Evolutionary conservation across 2,329 filamentous ascomycete species (phyloP).

Genomic region (Alternaria dauci): DNA sequence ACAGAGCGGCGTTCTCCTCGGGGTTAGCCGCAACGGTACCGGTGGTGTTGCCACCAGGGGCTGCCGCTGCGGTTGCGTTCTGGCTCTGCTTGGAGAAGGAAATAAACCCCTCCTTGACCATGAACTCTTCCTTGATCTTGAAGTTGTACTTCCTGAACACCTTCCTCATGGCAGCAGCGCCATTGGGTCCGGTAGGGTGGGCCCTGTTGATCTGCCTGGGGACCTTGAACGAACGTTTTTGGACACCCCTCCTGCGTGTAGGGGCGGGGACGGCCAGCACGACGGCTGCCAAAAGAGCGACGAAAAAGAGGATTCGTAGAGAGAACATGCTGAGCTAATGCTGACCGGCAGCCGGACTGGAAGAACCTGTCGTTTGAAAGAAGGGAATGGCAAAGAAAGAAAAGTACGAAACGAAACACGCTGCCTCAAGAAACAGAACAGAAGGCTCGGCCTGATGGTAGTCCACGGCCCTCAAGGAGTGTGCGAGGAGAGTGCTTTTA

Average conservation of each 20-base stretch:
- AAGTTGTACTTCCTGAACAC: conserved; percentile 73
- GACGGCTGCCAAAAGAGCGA: conserved; percentile 59
- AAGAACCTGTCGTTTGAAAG: conserved; percentile 26
- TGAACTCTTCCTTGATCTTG: conserved; percentile 32
- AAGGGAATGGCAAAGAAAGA: conserved; percentile 28
- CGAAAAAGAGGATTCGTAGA: conserved; percentile 51
- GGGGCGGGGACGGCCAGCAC: conserved; percentile 58
- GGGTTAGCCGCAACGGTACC: conserved; percentile 72
- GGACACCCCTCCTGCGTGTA: conserved; percentile 42
- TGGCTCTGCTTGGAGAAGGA: conserved; percentile 26
- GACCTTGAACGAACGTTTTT: conserved; percentile 69
- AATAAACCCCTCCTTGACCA: conserved; percentile 52
- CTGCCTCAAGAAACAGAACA: conserved; percentile 32
- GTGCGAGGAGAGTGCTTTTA: conserved; percentile 38
- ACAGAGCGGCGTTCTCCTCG: conserved; percentile 72
- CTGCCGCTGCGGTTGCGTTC: conserved; percentile 36
- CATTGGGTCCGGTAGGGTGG: conserved; percentile 62
- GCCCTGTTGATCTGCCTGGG: conserved; percentile 64
- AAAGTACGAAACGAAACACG: conserved; percentile 30
- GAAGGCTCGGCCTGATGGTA: conserved; percentile 44
- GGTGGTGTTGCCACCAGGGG: conserved; percentile 45
- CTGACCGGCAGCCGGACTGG: conserved; percentile 51
- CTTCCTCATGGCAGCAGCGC: conserved; percentile 69
- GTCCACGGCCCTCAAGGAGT: conserved; percentile 34
- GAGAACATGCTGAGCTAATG: conserved; percentile 49